Conservation (phyloP, 1,284 basidiomycete species). For the Melanopsichium pennsylvanicum region DNA sequence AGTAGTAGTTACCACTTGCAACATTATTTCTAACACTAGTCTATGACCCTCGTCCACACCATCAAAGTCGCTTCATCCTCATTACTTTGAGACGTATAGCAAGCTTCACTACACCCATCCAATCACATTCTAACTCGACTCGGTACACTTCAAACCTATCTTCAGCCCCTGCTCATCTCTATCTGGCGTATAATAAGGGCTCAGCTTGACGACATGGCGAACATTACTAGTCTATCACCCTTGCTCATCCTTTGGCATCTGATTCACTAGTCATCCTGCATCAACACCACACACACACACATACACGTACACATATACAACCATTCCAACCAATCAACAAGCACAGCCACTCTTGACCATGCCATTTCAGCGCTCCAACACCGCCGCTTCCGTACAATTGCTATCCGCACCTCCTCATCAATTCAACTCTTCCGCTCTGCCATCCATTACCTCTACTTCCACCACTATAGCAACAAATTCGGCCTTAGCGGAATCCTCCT, state of each 20-base stretch:
- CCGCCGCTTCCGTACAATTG: constrained; percentile 24
- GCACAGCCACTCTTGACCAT: neutral
- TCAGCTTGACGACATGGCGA: constrained; percentile 15
- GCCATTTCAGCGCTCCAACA: constrained; percentile 27
- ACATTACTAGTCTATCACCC: neutral
- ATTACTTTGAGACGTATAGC: no score
- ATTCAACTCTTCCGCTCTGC: neutral
- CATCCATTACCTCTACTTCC: neutral
- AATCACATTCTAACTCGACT: neutral
- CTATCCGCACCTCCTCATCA: constrained; percentile 5
- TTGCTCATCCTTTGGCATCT: neutral
- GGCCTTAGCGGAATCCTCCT: constrained; percentile 24
- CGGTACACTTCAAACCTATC: no score
- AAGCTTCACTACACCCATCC: no score
- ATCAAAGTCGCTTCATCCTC: no score
- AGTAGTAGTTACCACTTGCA: no score
- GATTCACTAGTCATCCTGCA: constrained; percentile 17
- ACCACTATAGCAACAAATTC: constrained; percentile 18
- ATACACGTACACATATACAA: no score
- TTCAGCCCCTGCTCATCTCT: no score
- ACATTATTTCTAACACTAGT: no score
- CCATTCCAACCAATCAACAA: no score
- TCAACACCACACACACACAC: neutral
- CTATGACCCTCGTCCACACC: no score
- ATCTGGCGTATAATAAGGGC: no score